Evolutionary conservation across 2,329 filamentous ascomycete genomes (phyloP), one percentile per base, ranked within the genome.

Genomic region (Colletotrichum gloeosporioides): DNA sequence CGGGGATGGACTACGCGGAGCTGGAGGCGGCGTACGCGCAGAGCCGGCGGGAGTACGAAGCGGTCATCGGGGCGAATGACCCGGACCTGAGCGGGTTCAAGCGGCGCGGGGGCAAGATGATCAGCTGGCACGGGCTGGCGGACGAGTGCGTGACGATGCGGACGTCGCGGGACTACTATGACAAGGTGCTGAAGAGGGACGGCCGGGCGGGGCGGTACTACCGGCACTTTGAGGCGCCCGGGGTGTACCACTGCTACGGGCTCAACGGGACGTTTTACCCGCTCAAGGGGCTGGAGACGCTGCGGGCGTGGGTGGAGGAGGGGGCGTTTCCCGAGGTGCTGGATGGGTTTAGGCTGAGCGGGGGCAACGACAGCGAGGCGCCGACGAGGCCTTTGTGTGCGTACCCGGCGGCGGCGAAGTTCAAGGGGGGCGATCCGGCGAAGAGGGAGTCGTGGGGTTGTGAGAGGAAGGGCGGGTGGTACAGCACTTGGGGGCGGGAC

Each of bases 161-260:
- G 31, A 81, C 81, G 4, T 83, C 84, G 15, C 78, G 82, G n/a
- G 73, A 82, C 55, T 87, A 85, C 77, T 78, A 78, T 64, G 77
- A 78, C 57, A 53, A 61, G 31, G 75, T 78, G 49, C 22, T 78
- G 15, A 69, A 29, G 63, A 27, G 18, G 31, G 77, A 78, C 32
- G n/a, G 13, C 9, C 57, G 27, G 6, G 75, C 71, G 6, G n/a
- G 27, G 25, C 86, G 88, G 31, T 89, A 89, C 80, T 92, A 90
- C 81, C 80, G 85, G 3, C 84, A 89, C 78, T 91, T 90, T 79
- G 81, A 84, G 9, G 85, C 90, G 7, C 88, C 89, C 2, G 90
- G 89, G 1, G 87, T 90, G 82, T 84, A 82, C 18, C 90, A 91
- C 80, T 92, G 90, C 73, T 76, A 73, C 39, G 73, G 77, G 36